Conservation (phyloP, 225 moss, liverwort and hornwort species). For the Asterella californica region DNA sequence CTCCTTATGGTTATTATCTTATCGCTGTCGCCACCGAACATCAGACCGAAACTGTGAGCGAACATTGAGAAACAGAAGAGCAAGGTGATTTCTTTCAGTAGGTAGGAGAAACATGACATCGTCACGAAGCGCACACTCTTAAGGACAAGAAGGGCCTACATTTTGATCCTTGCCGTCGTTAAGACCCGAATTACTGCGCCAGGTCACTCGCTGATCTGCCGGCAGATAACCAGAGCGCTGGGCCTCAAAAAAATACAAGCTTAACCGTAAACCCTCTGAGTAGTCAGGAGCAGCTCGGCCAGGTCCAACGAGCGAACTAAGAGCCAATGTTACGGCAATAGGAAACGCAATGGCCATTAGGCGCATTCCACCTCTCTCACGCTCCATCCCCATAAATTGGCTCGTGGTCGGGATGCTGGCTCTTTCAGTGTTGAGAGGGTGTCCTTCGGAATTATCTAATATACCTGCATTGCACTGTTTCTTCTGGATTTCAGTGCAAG, state of each 20-base stretch:
- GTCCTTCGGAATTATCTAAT: background rate
- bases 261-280: constrained; percentile 33
- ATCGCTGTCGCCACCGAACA: background rate
- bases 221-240: constrained; percentile 46
- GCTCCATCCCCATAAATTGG: background rate
- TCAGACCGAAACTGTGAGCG: background rate
- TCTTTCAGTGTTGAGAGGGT: background rate
- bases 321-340: background rate
- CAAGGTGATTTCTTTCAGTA: background rate
- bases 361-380: constrained; percentile 1
- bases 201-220: constrained; percentile 36
- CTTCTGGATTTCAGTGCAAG: background rate
- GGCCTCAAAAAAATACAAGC: constrained; percentile 42
- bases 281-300: constrained; percentile 25
- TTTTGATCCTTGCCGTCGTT: constrained; percentile 35
- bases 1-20: no score
- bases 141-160: constrained; percentile 9
- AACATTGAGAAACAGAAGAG: background rate
- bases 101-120: background rate
- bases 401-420: background rate
- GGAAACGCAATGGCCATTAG: background rate
- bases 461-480: background rate
- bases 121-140: background rate
- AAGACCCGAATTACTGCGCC: constrained; percentile 43
- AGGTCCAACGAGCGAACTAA: constrained; percentile 3